Evolutionary conservation across 1,139 yeast species (phyloP), one percentile per base, ranked within the genome.

Genomic region (Candida pseudoviswanathii): DNA sequence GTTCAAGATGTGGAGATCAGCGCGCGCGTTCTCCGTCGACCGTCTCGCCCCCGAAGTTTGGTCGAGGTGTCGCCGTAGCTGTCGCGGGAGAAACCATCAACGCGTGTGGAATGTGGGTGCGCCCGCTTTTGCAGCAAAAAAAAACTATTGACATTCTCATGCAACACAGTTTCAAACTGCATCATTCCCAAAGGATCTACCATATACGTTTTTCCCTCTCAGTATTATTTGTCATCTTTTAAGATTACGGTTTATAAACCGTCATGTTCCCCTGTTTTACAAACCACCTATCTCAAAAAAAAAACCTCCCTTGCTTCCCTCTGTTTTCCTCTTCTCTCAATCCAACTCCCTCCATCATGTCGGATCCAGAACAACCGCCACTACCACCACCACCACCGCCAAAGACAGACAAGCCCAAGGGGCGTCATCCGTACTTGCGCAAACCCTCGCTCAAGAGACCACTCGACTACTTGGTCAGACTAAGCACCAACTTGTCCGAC

Each of bases 401-500:
- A 31, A 16, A 26, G 3, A 41, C 11, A n/a, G 27, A 33, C 10
- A 30, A 32, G 26, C 16, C 32, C 4, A 42, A 21, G 11, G 8
- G n/a, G 25, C 32, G 30, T 33, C 44, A 42, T 42, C 44, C 44
- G 11, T 42, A 42, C 10, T 42, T 42, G 21, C 24, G 25, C 11
- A 31, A 6, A 42, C 24, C 22, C 6, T 11, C 37, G 21, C 32
- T 31, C 5, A 24, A 42, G 21, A 33, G 22, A 25, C 44, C 44
- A 7, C 44, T 42, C 34, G 30, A 42, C 16, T 33, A 32, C 25
- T 24, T 42, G 7, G 39, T 25, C 8, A 26, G 44, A 42, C 29
- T 42, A 25, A 42, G 44, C 34, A 39, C 39, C 25, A 42, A 42
- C 26, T 42, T 42, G n/a, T 42, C 44, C 11, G 44, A 42, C 9